A percentile compares a stretch with the other conserved stretches of the same genome.
Evolutionary conservation across 768 basidiomycete genomes (phyloP).

Genomic region (Heimioporus sp.): DNA sequence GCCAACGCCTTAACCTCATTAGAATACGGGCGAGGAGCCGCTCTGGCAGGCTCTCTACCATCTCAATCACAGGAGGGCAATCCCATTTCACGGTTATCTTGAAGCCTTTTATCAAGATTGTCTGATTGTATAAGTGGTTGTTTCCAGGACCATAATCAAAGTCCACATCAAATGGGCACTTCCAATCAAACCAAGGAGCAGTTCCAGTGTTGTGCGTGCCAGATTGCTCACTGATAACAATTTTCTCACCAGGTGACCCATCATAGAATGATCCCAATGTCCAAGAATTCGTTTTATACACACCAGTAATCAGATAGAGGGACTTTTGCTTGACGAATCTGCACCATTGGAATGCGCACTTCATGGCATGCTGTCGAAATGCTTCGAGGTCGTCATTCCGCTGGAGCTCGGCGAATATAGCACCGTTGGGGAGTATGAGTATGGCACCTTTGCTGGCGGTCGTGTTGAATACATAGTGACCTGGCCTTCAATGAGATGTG

Average conservation of each 20-base stretch:
- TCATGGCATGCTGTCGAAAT: background rate
- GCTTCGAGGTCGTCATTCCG: background rate
- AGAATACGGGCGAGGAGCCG: no score
- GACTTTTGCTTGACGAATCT: background rate
- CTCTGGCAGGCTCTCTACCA: background rate
- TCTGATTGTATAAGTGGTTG: no score
- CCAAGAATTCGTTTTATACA: slow-evolving; percentile 2
- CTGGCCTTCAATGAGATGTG: background rate
- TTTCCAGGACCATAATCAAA: no score
- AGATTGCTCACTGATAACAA: background rate
- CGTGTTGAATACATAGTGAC: background rate
- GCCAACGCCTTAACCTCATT: no score
- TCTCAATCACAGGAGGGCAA: background rate
- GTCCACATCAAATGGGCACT: no score
- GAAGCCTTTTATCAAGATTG: slow-evolving; percentile 5
- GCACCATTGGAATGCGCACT: slow-evolving; percentile 2
- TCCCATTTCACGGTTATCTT: slow-evolving; percentile 2
- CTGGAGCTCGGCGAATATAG: background rate
- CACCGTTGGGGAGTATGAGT: slow-evolving; percentile 5
- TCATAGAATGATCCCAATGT: background rate
- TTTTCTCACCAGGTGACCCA: background rate
- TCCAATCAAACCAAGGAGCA: no score
- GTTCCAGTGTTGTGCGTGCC: no score
- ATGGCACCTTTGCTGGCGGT: background rate
- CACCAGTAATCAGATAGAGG: slow-evolving; percentile 7